These are phyloP conservation scores for Chaetomium fimeti DNA, from an alignment of 495 filamentous ascomycete genomes.

Conservation along the genomic window DNA sequence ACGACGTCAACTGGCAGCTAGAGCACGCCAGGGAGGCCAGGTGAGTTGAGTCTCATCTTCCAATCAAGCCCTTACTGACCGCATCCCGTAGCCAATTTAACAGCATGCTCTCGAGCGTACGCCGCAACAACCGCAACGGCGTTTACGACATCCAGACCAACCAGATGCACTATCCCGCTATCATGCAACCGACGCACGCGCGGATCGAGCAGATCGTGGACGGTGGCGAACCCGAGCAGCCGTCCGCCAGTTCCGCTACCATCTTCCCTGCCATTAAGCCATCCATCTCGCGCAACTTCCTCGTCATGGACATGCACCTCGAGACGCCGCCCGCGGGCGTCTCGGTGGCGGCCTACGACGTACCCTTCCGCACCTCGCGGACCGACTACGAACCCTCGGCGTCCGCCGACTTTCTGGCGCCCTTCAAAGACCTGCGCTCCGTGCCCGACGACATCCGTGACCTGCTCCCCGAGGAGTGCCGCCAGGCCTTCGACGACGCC, in stretches of 20 bases:
- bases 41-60: slow-evolving; percentile 48
- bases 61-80: slow-evolving; percentile 16
- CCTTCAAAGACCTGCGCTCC: slow-evolving; percentile 64
- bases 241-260: slow-evolving; percentile 23
- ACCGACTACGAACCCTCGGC: slow-evolving; percentile 25
- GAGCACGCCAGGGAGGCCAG: slow-evolving; percentile 89
- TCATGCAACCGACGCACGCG: slow-evolving; percentile 86
- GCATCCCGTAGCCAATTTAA: slow-evolving; percentile 69
- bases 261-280: slow-evolving; percentile 65
- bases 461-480: slow-evolving; percentile 69
- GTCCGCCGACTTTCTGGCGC: slow-evolving; percentile 46
- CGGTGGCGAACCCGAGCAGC: slow-evolving; percentile 14
- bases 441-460: slow-evolving; percentile 66
- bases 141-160: slow-evolving; percentile 95
- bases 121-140: slow-evolving; percentile 67
- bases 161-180: slow-evolving; percentile 76
- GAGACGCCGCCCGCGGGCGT: slow-evolving; percentile 54
- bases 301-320: slow-evolving; percentile 69
- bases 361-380: slow-evolving; percentile 41
- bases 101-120: slow-evolving; percentile 58
- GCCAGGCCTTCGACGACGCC: slow-evolving; percentile 64
- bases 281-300: slow-evolving; percentile 68
- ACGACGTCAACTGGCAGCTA: slow-evolving; percentile 94
- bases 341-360: slow-evolving; percentile 46
- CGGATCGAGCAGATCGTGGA: slow-evolving; percentile 66